Conservation (phyloP, 306 rosid genomes). For the Hylodesmum podocarpum region DNA sequence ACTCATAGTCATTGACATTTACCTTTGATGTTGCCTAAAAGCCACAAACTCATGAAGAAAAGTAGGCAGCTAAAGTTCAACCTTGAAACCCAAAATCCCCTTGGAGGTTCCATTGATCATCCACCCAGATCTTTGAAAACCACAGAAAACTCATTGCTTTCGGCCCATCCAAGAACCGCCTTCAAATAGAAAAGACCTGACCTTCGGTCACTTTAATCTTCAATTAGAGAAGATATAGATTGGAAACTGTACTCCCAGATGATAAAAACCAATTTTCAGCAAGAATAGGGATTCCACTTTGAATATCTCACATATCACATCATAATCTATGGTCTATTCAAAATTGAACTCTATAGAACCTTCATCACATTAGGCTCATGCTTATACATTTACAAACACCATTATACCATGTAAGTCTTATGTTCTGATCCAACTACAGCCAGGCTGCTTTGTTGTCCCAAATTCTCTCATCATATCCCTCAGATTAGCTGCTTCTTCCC, state of each 20-base stretch:
- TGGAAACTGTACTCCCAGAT: conserved; percentile 23
- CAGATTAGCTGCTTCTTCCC: conserved; percentile 74
- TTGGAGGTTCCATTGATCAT: conserved; percentile 58
- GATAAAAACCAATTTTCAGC: conserved; percentile 8
- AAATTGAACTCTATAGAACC: conserved; percentile 17
- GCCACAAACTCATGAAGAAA: conserved; percentile 61
- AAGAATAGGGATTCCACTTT: conserved; percentile 19
- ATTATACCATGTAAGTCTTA: conserved; percentile 16
- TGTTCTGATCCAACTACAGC: conserved; percentile 72
- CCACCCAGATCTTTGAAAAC: conserved; percentile 38
- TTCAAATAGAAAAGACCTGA: conserved; percentile 20
- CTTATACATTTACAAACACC: conserved; percentile 4
- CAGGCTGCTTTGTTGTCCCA: conserved; percentile 57
- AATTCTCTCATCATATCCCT: conserved; percentile 54
- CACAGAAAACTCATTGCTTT: conserved; percentile 32
- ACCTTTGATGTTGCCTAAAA: conserved; percentile 73
- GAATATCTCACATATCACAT: background rate
- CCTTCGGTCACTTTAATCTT: background rate
- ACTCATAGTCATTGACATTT: background rate
- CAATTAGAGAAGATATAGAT: background rate
- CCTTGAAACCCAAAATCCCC: conserved; percentile 51
- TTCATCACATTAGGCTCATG: conserved; percentile 1
- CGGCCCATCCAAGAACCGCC: conserved; percentile 13
- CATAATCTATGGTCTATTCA: background rate
- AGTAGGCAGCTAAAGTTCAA: conserved; percentile 62